Evolutionary conservation across 768 basidiomycete species (phyloP).

Genomic region (Suillus luteus): DNA sequence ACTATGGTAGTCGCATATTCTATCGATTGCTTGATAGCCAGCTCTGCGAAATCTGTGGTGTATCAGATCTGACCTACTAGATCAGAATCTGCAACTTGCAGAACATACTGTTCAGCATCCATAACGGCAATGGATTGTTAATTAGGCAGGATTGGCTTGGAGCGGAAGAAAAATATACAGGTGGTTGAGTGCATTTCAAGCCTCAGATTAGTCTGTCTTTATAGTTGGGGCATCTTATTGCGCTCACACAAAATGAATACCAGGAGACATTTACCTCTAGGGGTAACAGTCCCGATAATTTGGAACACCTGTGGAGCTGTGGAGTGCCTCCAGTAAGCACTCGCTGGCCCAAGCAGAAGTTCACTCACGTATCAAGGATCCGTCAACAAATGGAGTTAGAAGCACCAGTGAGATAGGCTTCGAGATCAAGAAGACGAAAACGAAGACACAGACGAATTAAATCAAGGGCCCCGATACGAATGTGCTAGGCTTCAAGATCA

Average conservation of each 20-base stretch:
- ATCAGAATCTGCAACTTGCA: neutral
- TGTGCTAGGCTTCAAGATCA: neutral
- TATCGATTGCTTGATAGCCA: conserved; percentile 85
- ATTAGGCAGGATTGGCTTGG: neutral
- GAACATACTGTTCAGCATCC: conserved; percentile 49
- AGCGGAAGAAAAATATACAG: neutral
- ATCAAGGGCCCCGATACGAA: neutral
- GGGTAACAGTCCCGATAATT: neutral
- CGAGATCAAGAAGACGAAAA: neutral
- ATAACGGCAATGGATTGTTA: conserved; percentile 25
- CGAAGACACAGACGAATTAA: neutral
- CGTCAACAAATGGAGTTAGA: neutral
- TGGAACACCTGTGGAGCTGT: neutral
- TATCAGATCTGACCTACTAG: neutral
- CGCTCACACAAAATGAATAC: neutral
- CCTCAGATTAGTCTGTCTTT: neutral
- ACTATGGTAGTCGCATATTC: conserved; percentile 87
- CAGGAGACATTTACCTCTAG: neutral
- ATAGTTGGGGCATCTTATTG: neutral
- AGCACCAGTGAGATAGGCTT: neutral
- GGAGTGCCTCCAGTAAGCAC: neutral
- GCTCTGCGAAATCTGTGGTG: conserved; percentile 72
- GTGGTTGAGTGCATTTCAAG: neutral
- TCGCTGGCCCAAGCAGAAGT: neutral
- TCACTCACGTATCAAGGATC: neutral